These are phyloP conservation scores for Rhodotorula graminis DNA, from an alignment of 768 basidiomycete genomes.

Conservation along the genomic window DNA sequence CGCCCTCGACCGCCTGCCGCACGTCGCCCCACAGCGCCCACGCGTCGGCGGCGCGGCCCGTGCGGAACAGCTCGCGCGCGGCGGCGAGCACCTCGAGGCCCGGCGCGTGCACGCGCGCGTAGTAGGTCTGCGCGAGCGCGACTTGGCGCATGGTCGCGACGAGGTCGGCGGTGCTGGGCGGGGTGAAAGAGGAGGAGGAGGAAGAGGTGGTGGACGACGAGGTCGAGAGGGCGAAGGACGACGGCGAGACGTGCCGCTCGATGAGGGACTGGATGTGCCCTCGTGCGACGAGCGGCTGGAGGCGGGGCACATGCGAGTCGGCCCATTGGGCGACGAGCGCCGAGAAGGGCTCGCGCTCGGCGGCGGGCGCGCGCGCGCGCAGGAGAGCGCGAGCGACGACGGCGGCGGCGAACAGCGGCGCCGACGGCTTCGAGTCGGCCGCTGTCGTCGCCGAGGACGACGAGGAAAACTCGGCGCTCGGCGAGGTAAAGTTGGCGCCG, in stretches of 20 bases:
- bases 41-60: neutral
- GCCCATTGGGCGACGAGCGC: constrained; percentile 3
- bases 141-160: constrained; percentile 21
- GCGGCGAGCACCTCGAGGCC: constrained; percentile 3
- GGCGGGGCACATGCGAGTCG: neutral
- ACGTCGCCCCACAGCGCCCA: constrained; percentile 11
- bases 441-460: too few species aligned
- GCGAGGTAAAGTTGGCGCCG: neutral
- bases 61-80: neutral
- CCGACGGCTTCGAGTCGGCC: neutral
- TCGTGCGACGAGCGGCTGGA: neutral
- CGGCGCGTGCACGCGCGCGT: neutral
- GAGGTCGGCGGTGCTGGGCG: neutral
- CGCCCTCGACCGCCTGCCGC: constrained; percentile 1
- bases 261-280: neutral
- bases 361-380: neutral
- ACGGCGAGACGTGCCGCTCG: neutral
- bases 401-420: constrained; percentile 13
- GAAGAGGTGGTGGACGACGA: too few species aligned
- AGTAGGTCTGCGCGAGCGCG: constrained; percentile 27
- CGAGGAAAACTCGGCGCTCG: neutral
- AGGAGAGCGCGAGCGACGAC: constrained; percentile 13
- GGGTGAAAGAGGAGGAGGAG: too few species aligned
- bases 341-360: constrained; percentile 7
- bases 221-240: neutral